phyloP scores from a whole-genome alignment of 192 early-diverging fungal genomes.

The Podila epicladia region DNA sequence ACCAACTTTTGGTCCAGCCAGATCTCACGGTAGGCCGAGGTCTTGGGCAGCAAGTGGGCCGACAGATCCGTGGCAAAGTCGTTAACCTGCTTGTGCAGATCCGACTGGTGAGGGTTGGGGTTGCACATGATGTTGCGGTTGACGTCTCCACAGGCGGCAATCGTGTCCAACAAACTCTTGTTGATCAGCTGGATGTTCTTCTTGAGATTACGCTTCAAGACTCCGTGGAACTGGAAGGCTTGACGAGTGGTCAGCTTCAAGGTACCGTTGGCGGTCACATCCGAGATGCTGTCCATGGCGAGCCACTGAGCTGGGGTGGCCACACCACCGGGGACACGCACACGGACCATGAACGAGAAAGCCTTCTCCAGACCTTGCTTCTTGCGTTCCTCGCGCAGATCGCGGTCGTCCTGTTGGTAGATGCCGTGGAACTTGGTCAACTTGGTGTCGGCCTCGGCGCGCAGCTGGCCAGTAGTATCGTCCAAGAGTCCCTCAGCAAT shows the following conservation, averaged over 20 bases:
- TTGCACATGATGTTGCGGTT: conserved; percentile 97
- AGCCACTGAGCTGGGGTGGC: conserved; percentile 91
- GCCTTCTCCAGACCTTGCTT: conserved; percentile 91
- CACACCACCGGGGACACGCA: conserved; percentile 92
- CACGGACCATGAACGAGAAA: conserved; percentile 97
- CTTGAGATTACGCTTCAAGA: conserved; percentile 92
- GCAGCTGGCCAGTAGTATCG: conserved; percentile 81
- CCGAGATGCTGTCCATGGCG: conserved; percentile 92
- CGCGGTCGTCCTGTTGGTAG: conserved; percentile 97
- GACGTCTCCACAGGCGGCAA: conserved; percentile 98
- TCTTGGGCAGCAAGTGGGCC: conserved; percentile 83
- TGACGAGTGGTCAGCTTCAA: conserved; percentile 97
- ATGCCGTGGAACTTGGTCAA: conserved; percentile 97
- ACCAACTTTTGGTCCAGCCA: conserved; percentile 94
- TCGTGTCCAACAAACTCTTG: conserved; percentile 87
- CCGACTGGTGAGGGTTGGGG: conserved; percentile 83
- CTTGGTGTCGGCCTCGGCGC: conserved; percentile 89
- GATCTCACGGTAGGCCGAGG: conserved; percentile 96
- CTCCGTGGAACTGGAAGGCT: conserved; percentile 97
- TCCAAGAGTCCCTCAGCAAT: conserved; percentile 89
- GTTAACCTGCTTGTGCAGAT: conserved; percentile 82
- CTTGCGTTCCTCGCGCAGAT: conserved; percentile 86
- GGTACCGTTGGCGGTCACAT: conserved; percentile 84
- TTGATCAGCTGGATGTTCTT: conserved; percentile 93
- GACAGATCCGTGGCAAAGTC: conserved; percentile 78